Conservation (phyloP, 176 grass and related monocot genomes). For the Juncus inflexus region DNA sequence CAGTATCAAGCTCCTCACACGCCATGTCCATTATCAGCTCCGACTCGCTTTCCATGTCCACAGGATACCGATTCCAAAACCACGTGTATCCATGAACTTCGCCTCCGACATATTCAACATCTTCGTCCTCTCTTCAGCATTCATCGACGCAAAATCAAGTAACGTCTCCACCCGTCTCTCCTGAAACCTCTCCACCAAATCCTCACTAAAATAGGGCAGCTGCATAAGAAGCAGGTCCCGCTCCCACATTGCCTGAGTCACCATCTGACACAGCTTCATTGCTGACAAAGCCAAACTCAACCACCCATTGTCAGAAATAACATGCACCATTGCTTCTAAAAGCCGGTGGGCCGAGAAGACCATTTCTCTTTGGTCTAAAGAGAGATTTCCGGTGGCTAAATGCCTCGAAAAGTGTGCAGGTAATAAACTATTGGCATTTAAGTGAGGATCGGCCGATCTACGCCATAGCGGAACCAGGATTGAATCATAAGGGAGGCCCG, state of each 20-base stretch:
- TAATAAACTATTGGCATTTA: slow-evolving; percentile 79
- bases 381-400: slow-evolving; percentile 59
- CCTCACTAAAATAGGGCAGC: slow-evolving; percentile 76
- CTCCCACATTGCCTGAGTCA: slow-evolving; percentile 96
- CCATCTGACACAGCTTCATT: slow-evolving; percentile 96
- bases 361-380: slow-evolving; percentile 78
- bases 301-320: slow-evolving; percentile 92
- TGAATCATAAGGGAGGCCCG: too few species aligned
- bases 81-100: slow-evolving; percentile 56
- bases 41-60: too few species aligned
- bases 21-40: slow-evolving; percentile 91
- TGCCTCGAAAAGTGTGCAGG: slow-evolving; percentile 94
- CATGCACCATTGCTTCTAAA: slow-evolving; percentile 97
- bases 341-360: slow-evolving; percentile 80
- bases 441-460: slow-evolving; percentile 70
- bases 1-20: slow-evolving; percentile 64
- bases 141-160: slow-evolving; percentile 87
- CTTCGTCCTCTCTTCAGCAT: slow-evolving; percentile 47
- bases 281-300: slow-evolving; percentile 76
- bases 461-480: too few species aligned
- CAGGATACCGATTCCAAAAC: slow-evolving; percentile 88
- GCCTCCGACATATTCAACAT: slow-evolving; percentile 69
- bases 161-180: slow-evolving; percentile 80
- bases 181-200: slow-evolving; percentile 63
- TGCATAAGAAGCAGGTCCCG: slow-evolving; percentile 78